phyloP scores from a whole-genome alignment of 2,329 filamentous ascomycete genomes.

The Emydomyces testavorans region DNA sequence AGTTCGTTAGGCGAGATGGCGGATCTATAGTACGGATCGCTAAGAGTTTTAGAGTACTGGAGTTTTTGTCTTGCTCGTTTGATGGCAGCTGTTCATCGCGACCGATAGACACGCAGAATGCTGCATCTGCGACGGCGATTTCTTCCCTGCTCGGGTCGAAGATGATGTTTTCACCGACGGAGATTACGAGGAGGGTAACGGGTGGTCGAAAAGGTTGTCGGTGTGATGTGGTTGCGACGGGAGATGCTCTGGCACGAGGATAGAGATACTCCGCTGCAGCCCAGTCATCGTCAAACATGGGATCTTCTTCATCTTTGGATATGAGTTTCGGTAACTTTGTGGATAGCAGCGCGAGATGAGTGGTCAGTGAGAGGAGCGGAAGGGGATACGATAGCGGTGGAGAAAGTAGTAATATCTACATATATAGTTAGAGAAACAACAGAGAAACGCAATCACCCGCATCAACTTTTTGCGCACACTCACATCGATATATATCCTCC shows the following conservation, averaged over 20 bases:
- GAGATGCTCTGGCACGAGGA: slow-evolving; percentile 34
- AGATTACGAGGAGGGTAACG: slow-evolving; percentile 79
- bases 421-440: slow-evolving; percentile 1
- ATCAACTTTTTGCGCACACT: slow-evolving; percentile 25
- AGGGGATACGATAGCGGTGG: slow-evolving; percentile 85
- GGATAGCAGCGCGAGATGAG: slow-evolving; percentile 81
- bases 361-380: slow-evolving; percentile 81
- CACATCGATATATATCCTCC: slow-evolving; percentile 92
- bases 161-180: slow-evolving; percentile 75
- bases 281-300: slow-evolving; percentile 98
- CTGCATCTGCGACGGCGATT: slow-evolving; percentile 80
- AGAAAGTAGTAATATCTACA: slow-evolving; percentile 81
- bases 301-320: slow-evolving; percentile 87
- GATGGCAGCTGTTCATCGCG: slow-evolving; percentile 26
- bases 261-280: slow-evolving; percentile 70
- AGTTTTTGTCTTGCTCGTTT: slow-evolving; percentile 31
- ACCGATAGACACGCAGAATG: slow-evolving; percentile 71
- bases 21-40: slow-evolving; percentile 64
- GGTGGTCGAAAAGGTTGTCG: slow-evolving; percentile 51
- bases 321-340: slow-evolving; percentile 74
- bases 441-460: background rate
- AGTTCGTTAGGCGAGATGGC: slow-evolving; percentile 59
- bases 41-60: slow-evolving; percentile 44
- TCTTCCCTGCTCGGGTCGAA: slow-evolving; percentile 90
- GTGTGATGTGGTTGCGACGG: slow-evolving; percentile 19